Percentiles rank a stretch among this genome's conserved stretches.
Conservation (phyloP, 2,329 filamentous ascomycete species). For the Emericellopsis cladophorae region DNA sequence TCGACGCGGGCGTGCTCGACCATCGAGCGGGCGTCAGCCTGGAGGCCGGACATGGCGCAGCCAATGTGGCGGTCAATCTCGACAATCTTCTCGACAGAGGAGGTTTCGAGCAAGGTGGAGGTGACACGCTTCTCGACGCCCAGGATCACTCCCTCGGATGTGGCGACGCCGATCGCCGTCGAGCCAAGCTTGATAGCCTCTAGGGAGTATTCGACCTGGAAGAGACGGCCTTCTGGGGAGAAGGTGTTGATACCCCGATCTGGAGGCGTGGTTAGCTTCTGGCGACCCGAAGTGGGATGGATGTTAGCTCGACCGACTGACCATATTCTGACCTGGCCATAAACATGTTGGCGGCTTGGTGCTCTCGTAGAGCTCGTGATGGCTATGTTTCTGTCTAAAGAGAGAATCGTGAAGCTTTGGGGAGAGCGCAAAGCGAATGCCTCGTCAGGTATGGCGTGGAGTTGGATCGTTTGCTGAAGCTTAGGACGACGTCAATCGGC, state of each 20-base stretch:
- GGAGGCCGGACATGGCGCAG: conserved; percentile 95
- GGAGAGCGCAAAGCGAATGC: not conserved
- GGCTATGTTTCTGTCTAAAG: not conserved
- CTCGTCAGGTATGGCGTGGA: no score
- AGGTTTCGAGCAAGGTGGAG: conserved; percentile 91
- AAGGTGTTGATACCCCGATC: conserved; percentile 99
- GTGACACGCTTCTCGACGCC: conserved; percentile 99
- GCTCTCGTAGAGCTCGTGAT: not conserved
- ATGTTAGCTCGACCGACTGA: conserved; percentile 34
- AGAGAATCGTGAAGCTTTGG: not conserved
- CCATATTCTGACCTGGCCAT: conserved; percentile 99
- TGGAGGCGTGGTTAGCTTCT: conserved; percentile 20
- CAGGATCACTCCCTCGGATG: conserved; percentile 86
- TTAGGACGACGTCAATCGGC: no score
- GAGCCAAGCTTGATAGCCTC: conserved; percentile 99
- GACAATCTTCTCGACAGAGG: conserved; percentile 98
- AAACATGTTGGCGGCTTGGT: conserved; percentile 65
- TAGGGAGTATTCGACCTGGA: conserved; percentile 99
- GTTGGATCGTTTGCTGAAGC: no score
- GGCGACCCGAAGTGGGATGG: conserved; percentile 1
- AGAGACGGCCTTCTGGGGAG: conserved; percentile 97
- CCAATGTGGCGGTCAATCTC: conserved; percentile 98
- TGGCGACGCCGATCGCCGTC: conserved; percentile 95
- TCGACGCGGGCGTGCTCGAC: conserved; percentile 97
- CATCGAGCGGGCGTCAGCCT: conserved; percentile 96